Conservation (phyloP, 768 basidiomycete species). For the Termitomyces sp. region DNA sequence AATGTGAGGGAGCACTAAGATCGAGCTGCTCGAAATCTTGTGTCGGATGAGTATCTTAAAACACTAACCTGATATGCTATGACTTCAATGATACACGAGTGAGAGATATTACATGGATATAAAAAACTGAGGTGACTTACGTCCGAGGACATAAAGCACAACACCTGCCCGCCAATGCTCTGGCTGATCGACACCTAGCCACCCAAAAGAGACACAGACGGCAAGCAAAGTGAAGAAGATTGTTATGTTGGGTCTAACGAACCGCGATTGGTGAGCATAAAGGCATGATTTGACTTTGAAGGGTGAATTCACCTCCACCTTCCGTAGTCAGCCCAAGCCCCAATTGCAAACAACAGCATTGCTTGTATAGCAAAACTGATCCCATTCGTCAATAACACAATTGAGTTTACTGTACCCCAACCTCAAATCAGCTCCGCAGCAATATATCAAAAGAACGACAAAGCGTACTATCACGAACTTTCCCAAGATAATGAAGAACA, state of each 20-base stretch:
- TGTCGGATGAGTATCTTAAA: not conserved
- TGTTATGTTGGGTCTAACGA: slow-evolving; percentile 62
- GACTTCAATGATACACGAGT: slow-evolving; percentile 27
- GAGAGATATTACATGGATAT: not conserved
- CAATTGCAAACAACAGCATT: slow-evolving; percentile 54
- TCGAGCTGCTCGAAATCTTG: not conserved
- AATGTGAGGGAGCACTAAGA: slow-evolving; percentile 65
- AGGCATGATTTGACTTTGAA: not conserved
- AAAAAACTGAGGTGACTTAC: slow-evolving; percentile 29
- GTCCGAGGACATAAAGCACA: slow-evolving; percentile 56
- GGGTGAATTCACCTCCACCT: slow-evolving; percentile 49
- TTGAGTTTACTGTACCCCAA: slow-evolving; percentile 56
- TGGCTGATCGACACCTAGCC: slow-evolving; percentile 68
- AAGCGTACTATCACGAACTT: slow-evolving; percentile 50
- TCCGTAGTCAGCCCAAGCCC: slow-evolving; percentile 83
- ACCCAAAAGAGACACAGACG: slow-evolving; percentile 67
- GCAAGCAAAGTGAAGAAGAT: slow-evolving; percentile 67
- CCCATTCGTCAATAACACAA: slow-evolving; percentile 74
- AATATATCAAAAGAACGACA: not conserved
- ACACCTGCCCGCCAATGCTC: slow-evolving; percentile 59
- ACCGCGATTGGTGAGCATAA: not conserved
- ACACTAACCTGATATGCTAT: slow-evolving; percentile 65
- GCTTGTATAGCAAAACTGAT: slow-evolving; percentile 78
- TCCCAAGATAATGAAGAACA: slow-evolving; percentile 62
- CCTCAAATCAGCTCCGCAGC: not conserved